Base-by-base conservation (phyloP, 2,329 filamentous ascomycete genomes). In the Didymella keratinophila region DNA sequence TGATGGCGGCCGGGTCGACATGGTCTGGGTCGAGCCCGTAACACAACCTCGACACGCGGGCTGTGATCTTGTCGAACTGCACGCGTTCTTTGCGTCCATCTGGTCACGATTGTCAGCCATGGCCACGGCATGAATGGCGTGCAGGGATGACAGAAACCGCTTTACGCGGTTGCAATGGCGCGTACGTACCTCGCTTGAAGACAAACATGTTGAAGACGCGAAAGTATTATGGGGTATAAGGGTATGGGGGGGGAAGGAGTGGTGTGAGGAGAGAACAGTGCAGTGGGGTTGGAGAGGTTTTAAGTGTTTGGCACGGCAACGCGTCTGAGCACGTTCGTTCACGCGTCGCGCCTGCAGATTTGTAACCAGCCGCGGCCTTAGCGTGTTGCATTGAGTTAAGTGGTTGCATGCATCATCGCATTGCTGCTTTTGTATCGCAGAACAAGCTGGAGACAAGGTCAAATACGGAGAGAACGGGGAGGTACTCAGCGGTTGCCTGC, bases 41-140 rank as follows among this genome's bases (percentile, higher is more conserved):
- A 86, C 95, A 99, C 76, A 99, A 85, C 74, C 95, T 89, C 45
- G 95, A 98, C 69, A 99, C 95, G 80, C 95, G 93, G 73, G 95
- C 95, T 75, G 95, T 98, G 87, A 99, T 99, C 84, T 99, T 99
- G 86, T 99, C 95, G 84, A 99, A 99, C 80, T 99, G 95, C 67
- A 99, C 95, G 80, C 95, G 95, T 86, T 99, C 95, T 84, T 98
- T 97, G 85, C 95, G 95, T 82, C 94, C 94, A 86, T 99, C 95
- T 98, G 71, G 36, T 56, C 49, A 51, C 25, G 47, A 56, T 51
- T 55, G 65, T 76, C 64, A 76, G 72, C 60, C 64, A 49, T 36
- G 57, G 48, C 48, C 58, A 66, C 65, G 58, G 52, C 45, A 63
- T 71, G 68, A 67, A 62, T 44, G 32, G 28, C 20, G 21, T 45